phyloP scores from a whole-genome alignment of 176 grass and related monocot species.

The Saccharum officinarum region DNA sequence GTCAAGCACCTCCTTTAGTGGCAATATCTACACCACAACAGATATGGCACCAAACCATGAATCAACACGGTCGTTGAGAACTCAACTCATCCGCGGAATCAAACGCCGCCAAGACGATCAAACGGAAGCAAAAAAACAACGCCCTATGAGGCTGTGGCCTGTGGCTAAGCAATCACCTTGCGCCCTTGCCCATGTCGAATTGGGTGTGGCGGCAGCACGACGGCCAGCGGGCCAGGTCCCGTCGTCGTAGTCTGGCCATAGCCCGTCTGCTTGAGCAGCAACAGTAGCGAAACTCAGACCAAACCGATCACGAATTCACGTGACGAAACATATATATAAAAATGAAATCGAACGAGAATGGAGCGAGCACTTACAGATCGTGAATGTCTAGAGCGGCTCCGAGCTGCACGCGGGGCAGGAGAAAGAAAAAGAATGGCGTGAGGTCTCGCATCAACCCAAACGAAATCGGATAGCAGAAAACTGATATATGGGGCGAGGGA shows the following conservation, averaged over 20 bases:
- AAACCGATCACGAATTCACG: not conserved
- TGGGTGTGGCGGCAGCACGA: constrained; percentile 48
- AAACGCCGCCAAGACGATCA: too few relatives aligned
- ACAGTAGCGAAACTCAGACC: not conserved
- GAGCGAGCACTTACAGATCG: constrained; percentile 66
- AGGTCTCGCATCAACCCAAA: not conserved
- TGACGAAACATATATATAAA: not conserved
- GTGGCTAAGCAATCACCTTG: too few relatives aligned
- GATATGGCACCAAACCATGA: not conserved
- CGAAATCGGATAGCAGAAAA: not conserved
- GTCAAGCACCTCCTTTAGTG: constrained; percentile 29
- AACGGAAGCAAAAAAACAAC: too few relatives aligned
- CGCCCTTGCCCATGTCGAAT: constrained; percentile 50
- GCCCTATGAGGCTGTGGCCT: too few relatives aligned
- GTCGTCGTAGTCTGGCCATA: constrained; percentile 62
- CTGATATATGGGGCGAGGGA: not conserved
- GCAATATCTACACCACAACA: constrained; percentile 28
- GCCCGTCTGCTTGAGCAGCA: constrained; percentile 30
- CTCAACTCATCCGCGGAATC: too few relatives aligned
- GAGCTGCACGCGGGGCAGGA: constrained; percentile 43
- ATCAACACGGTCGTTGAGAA: not conserved
- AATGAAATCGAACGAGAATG: not conserved
- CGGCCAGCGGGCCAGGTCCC: constrained; percentile 39
- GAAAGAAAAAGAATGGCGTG: not conserved
- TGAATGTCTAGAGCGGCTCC: constrained; percentile 63